Evolutionary conservation across 208 protist genomes (phyloP), one percentile per base, ranked within the genome.

Genomic region (Angomonas deanei): DNA sequence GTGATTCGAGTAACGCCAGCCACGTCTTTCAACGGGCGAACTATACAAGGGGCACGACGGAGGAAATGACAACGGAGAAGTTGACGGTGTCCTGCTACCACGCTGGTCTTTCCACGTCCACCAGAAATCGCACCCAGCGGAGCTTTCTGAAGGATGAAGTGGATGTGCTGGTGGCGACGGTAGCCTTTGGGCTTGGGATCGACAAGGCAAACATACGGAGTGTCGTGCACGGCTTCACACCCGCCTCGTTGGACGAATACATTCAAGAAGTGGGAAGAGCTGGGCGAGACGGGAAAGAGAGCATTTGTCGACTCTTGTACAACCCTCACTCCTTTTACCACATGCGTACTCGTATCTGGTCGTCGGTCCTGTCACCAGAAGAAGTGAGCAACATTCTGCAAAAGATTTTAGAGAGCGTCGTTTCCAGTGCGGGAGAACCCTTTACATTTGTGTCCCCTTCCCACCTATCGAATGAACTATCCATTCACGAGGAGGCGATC

Each of bases 151-250:
- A 68, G 0, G 91, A 82, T 39, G 65, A 79, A 23, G 74, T 98
- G 17, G 78, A 96, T 33, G 85, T 99, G 17, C 78, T 99, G 3
- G 86, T 94, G 13, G 97, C 97, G 6, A 99, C 98, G 4, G 91
- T 99, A 1, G 98, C 98, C 17, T 99, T 99, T 76, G 97, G 97
- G 23, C 98, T 99, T 96, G 98, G 96, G n/a, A 98, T 99, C 52
- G 96, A 99, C 72, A 99, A 99, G 72, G 66, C 82, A 0, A 87
- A 99, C 64, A 97, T 99, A 33, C 90, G 98, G 34, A 97, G 85
- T 69, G 96, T 99, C 2, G 75, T 99, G 38, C 98, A 99, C 82
- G 86, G 96, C 21, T 78, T 82, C 0, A 77, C 97, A 4, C 97
- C 98, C 0, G 92, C 97, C 52, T 97, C 88, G 1, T 63, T 99